phyloP scores from a whole-genome alignment of 1,284 basidiomycete species.

The Takashimella tepidaria region DNA sequence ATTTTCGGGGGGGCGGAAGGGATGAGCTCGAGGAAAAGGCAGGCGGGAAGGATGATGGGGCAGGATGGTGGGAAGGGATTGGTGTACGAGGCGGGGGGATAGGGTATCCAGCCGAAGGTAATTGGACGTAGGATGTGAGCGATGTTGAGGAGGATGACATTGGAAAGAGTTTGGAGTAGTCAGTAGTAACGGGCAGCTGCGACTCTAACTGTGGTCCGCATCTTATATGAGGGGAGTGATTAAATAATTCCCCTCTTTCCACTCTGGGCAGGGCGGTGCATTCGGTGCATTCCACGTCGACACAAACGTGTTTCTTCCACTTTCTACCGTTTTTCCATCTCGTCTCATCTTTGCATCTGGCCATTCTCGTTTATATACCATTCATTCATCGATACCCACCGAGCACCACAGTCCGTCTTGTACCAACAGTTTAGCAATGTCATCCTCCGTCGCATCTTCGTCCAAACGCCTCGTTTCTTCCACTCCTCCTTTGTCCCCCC shows the following conservation, averaged over 20 bases:
- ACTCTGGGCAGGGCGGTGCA: too few relatives aligned
- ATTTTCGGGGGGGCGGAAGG: constrained; percentile 14
- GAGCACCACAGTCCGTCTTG: constrained; percentile 1
- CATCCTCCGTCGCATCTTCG: constrained; percentile 9
- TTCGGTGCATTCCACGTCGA: background rate
- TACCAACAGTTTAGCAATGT: background rate
- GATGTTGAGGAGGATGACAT: too few relatives aligned
- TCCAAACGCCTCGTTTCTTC: constrained; percentile 14
- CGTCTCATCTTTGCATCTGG: background rate
- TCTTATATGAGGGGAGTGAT: too few relatives aligned
- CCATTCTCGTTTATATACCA: background rate
- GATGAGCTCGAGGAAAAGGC: constrained; percentile 10
- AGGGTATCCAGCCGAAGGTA: background rate
- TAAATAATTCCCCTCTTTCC: too few relatives aligned
- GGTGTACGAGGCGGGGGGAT: constrained; percentile 2
- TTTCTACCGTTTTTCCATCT: background rate
- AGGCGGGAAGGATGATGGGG: background rate
- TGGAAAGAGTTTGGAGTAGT: too few relatives aligned
- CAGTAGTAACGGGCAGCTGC: too few relatives aligned
- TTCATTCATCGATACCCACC: background rate
- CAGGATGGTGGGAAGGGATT: background rate
- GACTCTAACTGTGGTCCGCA: too few relatives aligned
- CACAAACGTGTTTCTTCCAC: background rate
- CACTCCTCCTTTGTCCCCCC: constrained; percentile 6
- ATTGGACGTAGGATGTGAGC: constrained; percentile 2